Conservation (phyloP, 1,139 yeast species). For the Taiozyma sp. region DNA sequence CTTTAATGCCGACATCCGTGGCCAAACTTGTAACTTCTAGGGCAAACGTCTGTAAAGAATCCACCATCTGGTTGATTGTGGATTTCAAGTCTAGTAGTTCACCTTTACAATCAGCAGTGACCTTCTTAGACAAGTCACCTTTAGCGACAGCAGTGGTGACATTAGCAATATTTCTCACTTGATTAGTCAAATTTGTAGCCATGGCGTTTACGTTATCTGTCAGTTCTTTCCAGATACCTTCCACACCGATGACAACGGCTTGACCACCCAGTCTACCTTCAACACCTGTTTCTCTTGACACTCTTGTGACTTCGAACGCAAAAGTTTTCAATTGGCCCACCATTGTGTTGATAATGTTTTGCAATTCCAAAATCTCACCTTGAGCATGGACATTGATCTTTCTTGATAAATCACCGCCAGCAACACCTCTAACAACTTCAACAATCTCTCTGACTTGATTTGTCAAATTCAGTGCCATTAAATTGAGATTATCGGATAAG, state of each 20-base stretch:
- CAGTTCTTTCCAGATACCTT: constrained; percentile 89
- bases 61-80: constrained; percentile 90
- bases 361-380: constrained; percentile 78
- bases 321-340: constrained; percentile 83
- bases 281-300: constrained; percentile 87
- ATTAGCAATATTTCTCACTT: constrained; percentile 88
- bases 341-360: constrained; percentile 77
- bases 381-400: constrained; percentile 83
- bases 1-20: constrained; percentile 85
- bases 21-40: constrained; percentile 87
- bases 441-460: constrained; percentile 82
- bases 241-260: constrained; percentile 84
- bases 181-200: constrained; percentile 88
- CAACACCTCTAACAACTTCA: constrained; percentile 85
- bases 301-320: constrained; percentile 84
- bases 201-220: constrained; percentile 86
- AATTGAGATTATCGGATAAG: constrained; percentile 76
- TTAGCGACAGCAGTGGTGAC: constrained; percentile 91
- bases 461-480: constrained; percentile 82
- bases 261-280: constrained; percentile 89
- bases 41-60: constrained; percentile 80
- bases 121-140: constrained; percentile 84
- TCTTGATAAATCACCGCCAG: constrained; percentile 76
- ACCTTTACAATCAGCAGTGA: constrained; percentile 87
- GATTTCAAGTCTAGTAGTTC: constrained; percentile 90